Evolutionary conservation across 768 basidiomycete genomes (phyloP).

Genomic region (Obba rivulosa): DNA sequence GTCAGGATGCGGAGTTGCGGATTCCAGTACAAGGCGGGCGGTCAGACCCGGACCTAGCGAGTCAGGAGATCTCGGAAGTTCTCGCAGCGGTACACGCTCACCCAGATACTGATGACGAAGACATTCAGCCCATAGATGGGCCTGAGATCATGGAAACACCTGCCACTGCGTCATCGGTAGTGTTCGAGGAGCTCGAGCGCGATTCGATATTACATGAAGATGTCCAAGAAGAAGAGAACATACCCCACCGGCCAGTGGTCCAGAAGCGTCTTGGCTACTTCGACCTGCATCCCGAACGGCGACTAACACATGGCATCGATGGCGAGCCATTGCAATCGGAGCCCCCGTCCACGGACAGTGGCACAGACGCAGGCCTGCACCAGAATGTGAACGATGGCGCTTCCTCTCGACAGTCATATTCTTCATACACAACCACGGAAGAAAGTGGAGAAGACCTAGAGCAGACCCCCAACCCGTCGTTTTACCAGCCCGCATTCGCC

Average conservation of each 20-base stretch:
- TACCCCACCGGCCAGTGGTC: slow-evolving; percentile 1
- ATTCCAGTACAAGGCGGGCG: slow-evolving; percentile 20
- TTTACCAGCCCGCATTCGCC: too few relatives aligned
- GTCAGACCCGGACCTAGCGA: slow-evolving; percentile 66
- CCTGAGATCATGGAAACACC: slow-evolving; percentile 18
- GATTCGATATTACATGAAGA: slow-evolving; percentile 13
- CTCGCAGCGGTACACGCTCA: slow-evolving; percentile 49
- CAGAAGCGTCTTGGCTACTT: slow-evolving; percentile 59
- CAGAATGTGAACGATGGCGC: too few relatives aligned
- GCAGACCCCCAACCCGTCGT: too few relatives aligned
- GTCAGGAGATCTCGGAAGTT: slow-evolving; percentile 68
- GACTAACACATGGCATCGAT: slow-evolving; percentile 31
- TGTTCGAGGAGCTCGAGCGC: slow-evolving; percentile 5
- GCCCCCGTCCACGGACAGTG: slow-evolving; percentile 17
- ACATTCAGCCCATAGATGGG: slow-evolving; percentile 18
- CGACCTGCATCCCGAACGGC: slow-evolving; percentile 72
- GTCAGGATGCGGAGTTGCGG: slow-evolving; percentile 46
- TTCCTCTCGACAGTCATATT: too few relatives aligned
- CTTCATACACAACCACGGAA: too few relatives aligned
- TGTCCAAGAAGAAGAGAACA: slow-evolving; percentile 24
- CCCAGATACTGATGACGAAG: slow-evolving; percentile 37
- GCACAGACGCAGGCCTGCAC: too few relatives aligned
- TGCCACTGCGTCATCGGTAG: slow-evolving; percentile 10
- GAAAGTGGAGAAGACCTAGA: too few relatives aligned
- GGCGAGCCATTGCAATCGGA: slow-evolving; percentile 12